Percentiles rank a stretch among this genome's conserved stretches.
These are phyloP conservation scores for Eutrema japonicum DNA, from an alignment of 345 rosid species.

Conservation along the genomic window DNA sequence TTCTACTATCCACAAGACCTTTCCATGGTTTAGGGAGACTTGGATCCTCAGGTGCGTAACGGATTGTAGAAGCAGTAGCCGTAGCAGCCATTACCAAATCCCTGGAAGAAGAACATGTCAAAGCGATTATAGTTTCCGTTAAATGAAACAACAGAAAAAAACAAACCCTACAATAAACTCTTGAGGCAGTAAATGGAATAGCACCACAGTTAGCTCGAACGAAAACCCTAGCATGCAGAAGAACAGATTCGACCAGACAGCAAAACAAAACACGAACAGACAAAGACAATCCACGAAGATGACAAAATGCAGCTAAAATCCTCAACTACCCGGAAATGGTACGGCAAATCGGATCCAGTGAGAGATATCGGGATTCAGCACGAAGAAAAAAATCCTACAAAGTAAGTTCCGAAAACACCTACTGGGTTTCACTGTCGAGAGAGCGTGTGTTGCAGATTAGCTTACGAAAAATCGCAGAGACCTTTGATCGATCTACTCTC, in stretches of 20 bases:
- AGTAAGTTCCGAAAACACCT: neutral
- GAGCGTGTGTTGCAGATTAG: neutral
- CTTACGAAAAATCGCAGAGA: neutral
- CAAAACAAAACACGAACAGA: constrained; percentile 1
- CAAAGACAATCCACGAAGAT: neutral
- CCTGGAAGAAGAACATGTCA: constrained; percentile 20
- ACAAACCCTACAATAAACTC: neutral
- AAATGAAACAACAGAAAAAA: neutral
- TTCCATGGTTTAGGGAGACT: constrained; percentile 97
- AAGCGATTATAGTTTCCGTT: neutral
- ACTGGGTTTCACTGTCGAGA: neutral
- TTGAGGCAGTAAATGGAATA: neutral
- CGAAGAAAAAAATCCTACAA: neutral
- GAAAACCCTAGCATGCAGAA: constrained; percentile 43
- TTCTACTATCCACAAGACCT: constrained; percentile 90
- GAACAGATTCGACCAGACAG: constrained; percentile 18
- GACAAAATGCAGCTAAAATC: constrained; percentile 30
- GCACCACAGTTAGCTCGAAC: neutral
- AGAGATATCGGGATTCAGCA: neutral
- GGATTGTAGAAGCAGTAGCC: constrained; percentile 61
- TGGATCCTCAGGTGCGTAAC: constrained; percentile 93
- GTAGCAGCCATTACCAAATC: constrained; percentile 65
- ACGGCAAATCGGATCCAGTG: constrained; percentile 7
- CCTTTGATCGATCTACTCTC: constrained; percentile 6
- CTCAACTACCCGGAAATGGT: neutral